Evolutionary conservation across 441 rosid species (phyloP), one percentile per base, ranked within the genome.

Genomic region (Hura crepitans): DNA sequence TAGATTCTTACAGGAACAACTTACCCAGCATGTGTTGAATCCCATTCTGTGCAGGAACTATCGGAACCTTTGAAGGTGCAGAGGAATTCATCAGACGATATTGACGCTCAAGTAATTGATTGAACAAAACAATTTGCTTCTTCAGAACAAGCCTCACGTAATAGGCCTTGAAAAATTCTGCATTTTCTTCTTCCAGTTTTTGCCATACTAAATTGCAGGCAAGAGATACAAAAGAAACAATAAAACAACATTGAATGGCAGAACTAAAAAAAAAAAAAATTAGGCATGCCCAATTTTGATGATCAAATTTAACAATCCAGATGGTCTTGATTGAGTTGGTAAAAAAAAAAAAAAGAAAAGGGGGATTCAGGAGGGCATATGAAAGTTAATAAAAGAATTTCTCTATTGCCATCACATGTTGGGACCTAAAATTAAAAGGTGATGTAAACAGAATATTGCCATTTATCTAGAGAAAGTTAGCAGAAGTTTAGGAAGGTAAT

Each of bases 61-160:
- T 33, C 5, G 71, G 68, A 54, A 51, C 39, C 7, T 62, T 59
- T 43, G 27, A 53, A 22, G 45, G 12, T 9, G 47, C 37, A 30
- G 63, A 33, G 17, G 35, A 47, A 49, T 74, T 10, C 80, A 78
- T 69, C 11, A 72, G 66, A 56, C 0, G 54, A 59, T 39, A 67
- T 35, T 74, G 84, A 60, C 51, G 60, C 62, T 76, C 80, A 49
- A 81, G 80, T 67, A 78, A 76, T 1, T 76, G 72, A 69, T 78
- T 81, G 74, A 81, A 71, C 53, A 23, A 2, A 18, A 17, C 9
- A 55, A 71, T 81, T 65, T 74, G 84, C 23, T 53, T 58, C 67
- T 68, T 78, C 77, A 78, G 45, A 6, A 1, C 11, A 0, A 42
- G 10, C 11, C 12, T 7, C 39, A 43, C 51, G 57, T 71, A 25